Evolutionary conservation across 2,329 filamentous ascomycete genomes (phyloP).

Genomic region (Talaromyces sp.): DNA sequence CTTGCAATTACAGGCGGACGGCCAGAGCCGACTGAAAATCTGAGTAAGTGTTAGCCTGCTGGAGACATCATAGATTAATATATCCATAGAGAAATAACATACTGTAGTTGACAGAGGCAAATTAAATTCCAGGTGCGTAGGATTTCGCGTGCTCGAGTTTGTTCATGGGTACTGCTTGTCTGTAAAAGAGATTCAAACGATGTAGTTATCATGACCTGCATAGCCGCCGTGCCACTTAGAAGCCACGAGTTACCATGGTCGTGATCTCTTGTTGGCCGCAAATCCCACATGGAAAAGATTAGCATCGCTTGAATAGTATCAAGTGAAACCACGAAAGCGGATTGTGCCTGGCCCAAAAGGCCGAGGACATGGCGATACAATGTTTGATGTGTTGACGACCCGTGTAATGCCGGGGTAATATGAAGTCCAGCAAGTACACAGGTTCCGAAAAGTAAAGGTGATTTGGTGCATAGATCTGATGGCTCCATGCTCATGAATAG

Average conservation of each 20-base stretch:
- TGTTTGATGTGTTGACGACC: slow-evolving; percentile 13
- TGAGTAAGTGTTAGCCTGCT: neutral
- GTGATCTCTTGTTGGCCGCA: slow-evolving; percentile 13
- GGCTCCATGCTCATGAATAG: slow-evolving; percentile 15
- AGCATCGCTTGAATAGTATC: slow-evolving; percentile 21
- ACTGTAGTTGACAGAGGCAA: slow-evolving; percentile 19
- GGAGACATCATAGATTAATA: neutral
- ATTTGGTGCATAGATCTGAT: slow-evolving; percentile 6
- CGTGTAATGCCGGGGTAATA: slow-evolving; percentile 10
- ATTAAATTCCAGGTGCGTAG: slow-evolving; percentile 20
- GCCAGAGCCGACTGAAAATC: slow-evolving; percentile 17
- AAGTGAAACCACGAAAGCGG: slow-evolving; percentile 3
- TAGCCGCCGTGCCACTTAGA: slow-evolving; percentile 15
- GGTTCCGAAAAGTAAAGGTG: slow-evolving; percentile 16
- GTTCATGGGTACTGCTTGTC: neutral
- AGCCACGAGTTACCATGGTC: slow-evolving; percentile 20
- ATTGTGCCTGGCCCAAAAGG: slow-evolving; percentile 11
- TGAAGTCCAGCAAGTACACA: slow-evolving; percentile 18
- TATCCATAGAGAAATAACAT: neutral
- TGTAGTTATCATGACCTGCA: slow-evolving; percentile 17
- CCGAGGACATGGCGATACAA: slow-evolving; percentile 14
- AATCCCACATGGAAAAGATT: slow-evolving; percentile 20
- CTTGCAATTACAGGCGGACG: slow-evolving; percentile 16
- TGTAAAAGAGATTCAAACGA: slow-evolving; percentile 11
- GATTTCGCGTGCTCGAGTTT: slow-evolving; percentile 6